Conservation (phyloP, 1,284 basidiomycete species). For the Microstroma glucosiphilum region DNA sequence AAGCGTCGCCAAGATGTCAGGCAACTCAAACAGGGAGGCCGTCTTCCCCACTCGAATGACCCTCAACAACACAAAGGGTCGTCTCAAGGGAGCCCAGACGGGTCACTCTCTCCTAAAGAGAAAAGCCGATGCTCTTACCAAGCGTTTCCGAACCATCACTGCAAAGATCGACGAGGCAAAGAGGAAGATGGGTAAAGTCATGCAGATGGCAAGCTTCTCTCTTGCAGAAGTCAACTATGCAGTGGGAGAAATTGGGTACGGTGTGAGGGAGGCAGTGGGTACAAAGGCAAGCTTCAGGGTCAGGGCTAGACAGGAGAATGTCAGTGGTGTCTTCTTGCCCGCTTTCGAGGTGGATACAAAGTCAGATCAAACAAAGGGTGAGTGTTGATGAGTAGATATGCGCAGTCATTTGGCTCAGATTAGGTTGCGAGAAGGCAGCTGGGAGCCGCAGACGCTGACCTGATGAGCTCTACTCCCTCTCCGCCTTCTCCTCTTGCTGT, state of each 20-base stretch:
- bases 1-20: conserved; percentile 65
- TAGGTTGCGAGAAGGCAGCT: background rate
- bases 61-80: conserved; percentile 82
- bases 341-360: conserved; percentile 61
- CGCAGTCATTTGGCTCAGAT: background rate
- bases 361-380: background rate
- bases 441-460: no score
- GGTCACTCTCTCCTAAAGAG: conserved; percentile 94
- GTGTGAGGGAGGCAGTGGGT: conserved; percentile 55
- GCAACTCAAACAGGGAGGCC: conserved; percentile 77
- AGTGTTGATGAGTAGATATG: background rate
- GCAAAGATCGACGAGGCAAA: conserved; percentile 80
- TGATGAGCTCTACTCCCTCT: no score
- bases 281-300: conserved; percentile 79
- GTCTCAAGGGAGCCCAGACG: conserved; percentile 93
- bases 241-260: conserved; percentile 83
- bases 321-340: conserved; percentile 93
- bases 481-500: no score
- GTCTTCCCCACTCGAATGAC: conserved; percentile 66
- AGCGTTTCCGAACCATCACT: conserved; percentile 67
- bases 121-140: conserved; percentile 92
- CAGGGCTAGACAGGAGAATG: conserved; percentile 93
- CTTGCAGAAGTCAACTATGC: conserved; percentile 97
- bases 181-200: conserved; percentile 95
- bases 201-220: conserved; percentile 96